Evolutionary conservation across 768 basidiomycete species (phyloP), one percentile per base, ranked within the genome.

Genomic region (Rhizopogon vulgaris): DNA sequence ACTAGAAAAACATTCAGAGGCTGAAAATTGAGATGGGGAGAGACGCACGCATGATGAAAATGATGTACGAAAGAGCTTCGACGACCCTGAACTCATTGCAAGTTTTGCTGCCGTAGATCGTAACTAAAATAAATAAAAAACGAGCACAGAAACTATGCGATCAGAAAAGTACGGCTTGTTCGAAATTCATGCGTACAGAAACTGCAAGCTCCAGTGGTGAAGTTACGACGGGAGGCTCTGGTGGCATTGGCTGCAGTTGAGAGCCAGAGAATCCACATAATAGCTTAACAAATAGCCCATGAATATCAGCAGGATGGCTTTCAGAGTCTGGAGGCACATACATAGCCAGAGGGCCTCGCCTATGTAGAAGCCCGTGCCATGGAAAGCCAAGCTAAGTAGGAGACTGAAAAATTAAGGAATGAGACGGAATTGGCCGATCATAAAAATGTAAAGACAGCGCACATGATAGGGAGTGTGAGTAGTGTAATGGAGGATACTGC

Each of bases 231-330:
- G 2, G 32, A 10, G 9, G 54, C 25, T 10, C 14, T 30, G 11
- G 62, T 68, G 3, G 71, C 48, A 22, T 66, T 53, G 2, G 61
- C 68, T 8, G 55, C 75, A 25, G 64, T 58, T 5, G 71, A 63
- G 28, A 76, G 63, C 75, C 70, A 77, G 25, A 76, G 55, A 27
- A 74, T 48, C 61, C 65, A 70, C 34, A 77, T 62, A 38, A 70
- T 6, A n/a, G 50, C 71, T 71, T 51, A 10, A 10, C 5, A 38
- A 4, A 41, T 3, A 52, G 6, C 4, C n/a, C 12, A 17, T 18
- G 4, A 40, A 4, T 18, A 18, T 4, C 30, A 46, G 18, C 4
- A 15, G 14, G 9, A 10, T 30, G 3, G n/a, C 18, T 12, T 7
- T 43, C 50, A 46, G 12, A 15, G 30, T 12, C 38, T 2, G 28